Evolutionary conservation across 2,329 filamentous ascomycete species (phyloP), one percentile per base, ranked within the genome.

Genomic region (Rutstroemia sydowiana): DNA sequence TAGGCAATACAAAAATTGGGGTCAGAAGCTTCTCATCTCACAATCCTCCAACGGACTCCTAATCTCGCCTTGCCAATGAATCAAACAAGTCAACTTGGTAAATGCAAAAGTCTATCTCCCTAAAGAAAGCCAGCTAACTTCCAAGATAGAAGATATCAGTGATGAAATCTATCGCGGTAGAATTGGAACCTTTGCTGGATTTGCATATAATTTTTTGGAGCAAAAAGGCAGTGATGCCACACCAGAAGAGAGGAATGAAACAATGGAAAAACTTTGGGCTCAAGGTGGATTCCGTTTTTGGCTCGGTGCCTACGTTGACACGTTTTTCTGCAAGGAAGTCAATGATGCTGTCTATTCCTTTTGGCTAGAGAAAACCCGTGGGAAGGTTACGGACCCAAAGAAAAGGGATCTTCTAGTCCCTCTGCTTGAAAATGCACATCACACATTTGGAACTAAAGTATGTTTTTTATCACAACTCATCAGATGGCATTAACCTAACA

Each of bases 31-130:
- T 50, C 61, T 63, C n/a, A 66, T 18, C 51, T 71, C 32, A 68
- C 65, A 2, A 74, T 82, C 2, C 80, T 81, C 59, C 74, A 82
- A 54, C 70, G 81, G 16, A 82, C 76, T 2, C 77, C 80, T 0
- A 82, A 80, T 52, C 71, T 77, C 11, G 76, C 74, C 11, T 61
- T 84, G 0, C 81, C 81, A 0, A 82, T 84, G 76, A 66, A 71
- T 1, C 76, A 81, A n/a, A n/a, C n/a, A n/a, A n/a, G n/a, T n/a
- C n/a, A n/a, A n/a, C n/a, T n/a, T n/a, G n/a, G n/a, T n/a, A n/a
- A n/a, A n/a, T n/a, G n/a, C n/a, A n/a, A n/a, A n/a, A 56, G 64
- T 69, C 1, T 49, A 64, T 2, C 59, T 81, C 1, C 69, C 70
- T 0, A 51, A 39, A 1, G 31, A 45, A 3, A 67, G 63, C 30